Base-by-base conservation (phyloP, 2,329 filamentous ascomycete species). In the Fusarium agapanthi region DNA sequence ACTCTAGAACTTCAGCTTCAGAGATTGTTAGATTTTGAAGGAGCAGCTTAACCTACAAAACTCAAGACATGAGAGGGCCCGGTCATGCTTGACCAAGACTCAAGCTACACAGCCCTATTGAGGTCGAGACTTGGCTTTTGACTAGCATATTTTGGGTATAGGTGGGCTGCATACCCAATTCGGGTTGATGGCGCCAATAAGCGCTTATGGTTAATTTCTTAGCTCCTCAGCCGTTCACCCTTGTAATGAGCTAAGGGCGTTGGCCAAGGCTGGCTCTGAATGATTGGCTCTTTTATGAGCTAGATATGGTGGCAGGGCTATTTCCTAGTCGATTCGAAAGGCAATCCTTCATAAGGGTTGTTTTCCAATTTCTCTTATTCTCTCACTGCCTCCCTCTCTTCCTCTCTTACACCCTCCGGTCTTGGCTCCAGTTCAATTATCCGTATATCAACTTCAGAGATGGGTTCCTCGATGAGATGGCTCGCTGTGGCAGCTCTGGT, bases 381-480 rank as follows among this genome's bases (percentile, higher is more conserved):
- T 28, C 20, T 28, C n/a, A 7, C 18, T 13, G 24, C 11, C 14
- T 34, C 40, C 15, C 34, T 18, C 34, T n/a, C 40, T 24, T 45
- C 15, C 40, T 47, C 41, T 57, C 41, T n/a, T 28, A 40, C 44
- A 57, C 30, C 18, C 20, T 47, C 14, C 16, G 4, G 38, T 26
- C 55, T 45, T 26, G 18, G 20, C 53, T 12, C 10, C 13, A 28
- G 12, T 12, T 35, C 35, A 28, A 28, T 22, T 35, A 16, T 44
- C 34, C 24, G 14, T 35, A 37, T 53, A 60, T 34, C 22, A 16
- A 28, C 43, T 40, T 37, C 22, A 50, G 56, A 28, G 2, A 71
- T 70, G 67, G 41, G 61, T 22, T 66, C 61, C 16, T 58, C 68
- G 24, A 70, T 55, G 66, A 70, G 66, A 57, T 71, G 63, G 55